These are phyloP conservation scores for Epichloe gansuensis DNA, from an alignment of 2,329 filamentous ascomycete species.

Conservation along the genomic window DNA sequence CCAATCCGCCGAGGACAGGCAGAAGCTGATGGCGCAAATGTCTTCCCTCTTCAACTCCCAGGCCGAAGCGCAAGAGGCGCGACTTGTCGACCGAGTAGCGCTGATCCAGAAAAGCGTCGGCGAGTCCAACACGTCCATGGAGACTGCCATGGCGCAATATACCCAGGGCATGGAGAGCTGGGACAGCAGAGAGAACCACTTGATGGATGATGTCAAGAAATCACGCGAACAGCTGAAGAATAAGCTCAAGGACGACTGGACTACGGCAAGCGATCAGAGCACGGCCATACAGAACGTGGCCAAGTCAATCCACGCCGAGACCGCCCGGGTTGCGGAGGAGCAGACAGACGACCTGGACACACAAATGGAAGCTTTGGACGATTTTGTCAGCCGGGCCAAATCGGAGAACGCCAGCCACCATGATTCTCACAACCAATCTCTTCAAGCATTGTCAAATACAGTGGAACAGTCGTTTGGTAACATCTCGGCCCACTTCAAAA, in stretches of 20 bases:
- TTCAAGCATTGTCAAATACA: slow-evolving; percentile 51
- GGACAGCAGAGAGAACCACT: slow-evolving; percentile 52
- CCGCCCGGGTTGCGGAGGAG: slow-evolving; percentile 75
- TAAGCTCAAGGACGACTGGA: slow-evolving; percentile 79
- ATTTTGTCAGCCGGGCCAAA: slow-evolving; percentile 73
- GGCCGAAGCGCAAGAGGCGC: slow-evolving; percentile 57
- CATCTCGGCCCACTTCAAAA: slow-evolving; percentile 57
- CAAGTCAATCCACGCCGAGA: slow-evolving; percentile 79
- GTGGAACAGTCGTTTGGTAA: slow-evolving; percentile 62
- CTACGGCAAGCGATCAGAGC: slow-evolving; percentile 64
- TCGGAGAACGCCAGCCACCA: slow-evolving; percentile 71
- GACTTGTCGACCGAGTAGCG: slow-evolving; percentile 51
- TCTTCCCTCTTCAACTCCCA: slow-evolving; percentile 62
- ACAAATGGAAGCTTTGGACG: slow-evolving; percentile 84
- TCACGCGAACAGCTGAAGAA: slow-evolving; percentile 68
- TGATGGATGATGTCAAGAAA: slow-evolving; percentile 57
- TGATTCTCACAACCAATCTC: slow-evolving; percentile 50
- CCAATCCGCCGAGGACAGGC: slow-evolving; percentile 59
- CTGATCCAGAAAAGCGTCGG: slow-evolving; percentile 50
- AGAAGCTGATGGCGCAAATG: slow-evolving; percentile 64
- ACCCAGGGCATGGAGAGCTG: slow-evolving; percentile 60
- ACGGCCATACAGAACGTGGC: slow-evolving; percentile 73
- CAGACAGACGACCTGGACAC: slow-evolving; percentile 76
- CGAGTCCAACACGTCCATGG: slow-evolving; percentile 50
- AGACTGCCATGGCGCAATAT: slow-evolving; percentile 53